Evolutionary conservation across 805 yeast genomes (phyloP).

Genomic region (Wickerhamomyces strasburgensis): DNA sequence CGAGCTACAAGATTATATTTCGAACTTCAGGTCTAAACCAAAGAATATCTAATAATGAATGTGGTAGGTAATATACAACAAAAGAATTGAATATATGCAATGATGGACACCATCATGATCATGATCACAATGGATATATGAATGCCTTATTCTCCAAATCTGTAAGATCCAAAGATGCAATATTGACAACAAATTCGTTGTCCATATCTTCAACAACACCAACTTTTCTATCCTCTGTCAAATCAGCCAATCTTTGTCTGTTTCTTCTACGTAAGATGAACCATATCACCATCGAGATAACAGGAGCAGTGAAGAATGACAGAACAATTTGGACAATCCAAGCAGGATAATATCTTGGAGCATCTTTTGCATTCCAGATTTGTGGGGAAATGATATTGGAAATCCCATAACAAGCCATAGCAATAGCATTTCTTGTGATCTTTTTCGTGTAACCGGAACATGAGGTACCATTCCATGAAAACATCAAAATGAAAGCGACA

Average conservation of each 20-base stretch:
- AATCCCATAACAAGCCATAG: conserved; percentile 41
- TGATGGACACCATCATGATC: too few species aligned
- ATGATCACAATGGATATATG: conserved; percentile 38
- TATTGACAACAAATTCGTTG: conserved; percentile 30
- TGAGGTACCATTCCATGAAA: conserved; percentile 31
- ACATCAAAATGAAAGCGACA: conserved; percentile 35
- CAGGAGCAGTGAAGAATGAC: conserved; percentile 44
- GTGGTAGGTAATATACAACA: background rate
- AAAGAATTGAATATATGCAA: too few species aligned
- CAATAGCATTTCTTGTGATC: conserved; percentile 39
- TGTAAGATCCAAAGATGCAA: conserved; percentile 45
- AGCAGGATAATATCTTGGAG: conserved; percentile 42
- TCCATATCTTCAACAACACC: conserved; percentile 30
- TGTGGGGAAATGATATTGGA: conserved; percentile 54
- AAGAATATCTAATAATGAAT: too few species aligned
- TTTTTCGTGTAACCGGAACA: conserved; percentile 49
- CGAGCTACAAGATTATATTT: too few species aligned
- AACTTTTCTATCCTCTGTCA: conserved; percentile 19
- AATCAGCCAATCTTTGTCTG: conserved; percentile 28
- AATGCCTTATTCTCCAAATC: conserved; percentile 46
- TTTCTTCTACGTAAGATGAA: conserved; percentile 42
- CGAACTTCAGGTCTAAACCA: too few species aligned
- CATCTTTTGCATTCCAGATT: conserved; percentile 43
- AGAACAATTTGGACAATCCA: conserved; percentile 55
- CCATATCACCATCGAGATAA: conserved; percentile 38